phyloP scores from a whole-genome alignment of 139 green algal species.

The Micractinium sp. region DNA sequence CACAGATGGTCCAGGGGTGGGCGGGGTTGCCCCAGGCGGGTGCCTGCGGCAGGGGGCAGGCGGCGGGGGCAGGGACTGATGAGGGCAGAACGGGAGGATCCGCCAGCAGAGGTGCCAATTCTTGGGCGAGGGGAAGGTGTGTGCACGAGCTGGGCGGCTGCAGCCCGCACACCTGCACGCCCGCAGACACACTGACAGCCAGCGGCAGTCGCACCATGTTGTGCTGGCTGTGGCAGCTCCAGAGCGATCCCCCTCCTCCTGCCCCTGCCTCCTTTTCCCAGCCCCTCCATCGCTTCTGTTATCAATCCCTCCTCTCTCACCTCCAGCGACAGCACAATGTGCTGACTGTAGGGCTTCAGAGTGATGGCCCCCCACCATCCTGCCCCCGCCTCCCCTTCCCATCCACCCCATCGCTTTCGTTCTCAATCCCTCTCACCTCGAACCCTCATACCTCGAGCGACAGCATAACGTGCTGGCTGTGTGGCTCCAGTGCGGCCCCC shows the following conservation, averaged over 20 bases:
- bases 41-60: background rate
- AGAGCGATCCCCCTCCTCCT: no score
- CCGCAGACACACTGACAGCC: no score
- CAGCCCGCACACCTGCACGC: no score
- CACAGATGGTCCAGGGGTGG: constrained; percentile 34
- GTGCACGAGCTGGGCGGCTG: no score
- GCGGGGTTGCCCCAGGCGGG: constrained; percentile 18
- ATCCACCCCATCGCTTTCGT: no score
- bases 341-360: background rate
- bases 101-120: background rate
- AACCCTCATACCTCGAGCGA: no score
- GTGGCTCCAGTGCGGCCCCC: background rate
- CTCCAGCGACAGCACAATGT: background rate
- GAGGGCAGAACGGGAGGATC: background rate
- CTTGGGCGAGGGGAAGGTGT: background rate
- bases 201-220: no score
- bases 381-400: no score
- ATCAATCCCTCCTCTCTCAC: no score
- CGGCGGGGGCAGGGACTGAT: background rate
- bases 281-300: no score
- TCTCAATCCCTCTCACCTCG: background rate
- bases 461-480: background rate
- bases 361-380: background rate
- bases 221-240: no score
- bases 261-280: no score